Conservation (phyloP, 495 filamentous ascomycete genomes). For the Aspergillus sparsus region DNA sequence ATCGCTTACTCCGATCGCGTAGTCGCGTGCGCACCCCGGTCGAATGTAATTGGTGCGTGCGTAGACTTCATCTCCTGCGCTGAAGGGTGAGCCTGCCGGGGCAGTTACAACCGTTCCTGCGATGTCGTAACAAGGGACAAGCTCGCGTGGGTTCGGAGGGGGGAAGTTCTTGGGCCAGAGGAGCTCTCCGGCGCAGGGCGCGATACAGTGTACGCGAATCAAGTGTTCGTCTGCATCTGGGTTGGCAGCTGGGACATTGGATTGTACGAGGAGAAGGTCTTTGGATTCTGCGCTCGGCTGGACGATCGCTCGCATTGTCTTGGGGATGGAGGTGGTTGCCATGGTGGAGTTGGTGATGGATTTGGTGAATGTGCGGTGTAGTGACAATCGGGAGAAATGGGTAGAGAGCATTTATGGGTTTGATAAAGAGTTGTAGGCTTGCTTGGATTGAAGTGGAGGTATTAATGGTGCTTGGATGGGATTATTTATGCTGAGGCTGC, state of each 20-base stretch:
- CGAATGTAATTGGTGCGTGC: slow-evolving; percentile 43
- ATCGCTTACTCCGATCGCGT: slow-evolving; percentile 44
- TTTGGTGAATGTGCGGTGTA: neutral
- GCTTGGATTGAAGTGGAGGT: neutral
- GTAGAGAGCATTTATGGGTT: neutral
- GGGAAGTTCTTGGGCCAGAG: slow-evolving; percentile 52
- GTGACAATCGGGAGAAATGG: neutral
- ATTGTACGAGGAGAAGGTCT: slow-evolving; percentile 11
- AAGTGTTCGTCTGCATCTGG: slow-evolving; percentile 43
- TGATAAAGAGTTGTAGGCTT: neutral
- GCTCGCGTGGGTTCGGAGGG: slow-evolving; percentile 29
- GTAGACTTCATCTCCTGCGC: slow-evolving; percentile 51
- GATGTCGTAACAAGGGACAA: slow-evolving; percentile 55
- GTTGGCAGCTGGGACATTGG: slow-evolving; percentile 29
- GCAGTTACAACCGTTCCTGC: slow-evolving; percentile 48
- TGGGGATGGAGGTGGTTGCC: slow-evolving; percentile 2
- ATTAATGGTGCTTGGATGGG: neutral
- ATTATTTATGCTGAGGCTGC: neutral
- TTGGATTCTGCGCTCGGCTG: slow-evolving; percentile 15
- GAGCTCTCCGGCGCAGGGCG: slow-evolving; percentile 57
- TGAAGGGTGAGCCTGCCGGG: slow-evolving; percentile 46
- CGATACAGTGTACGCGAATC: slow-evolving; percentile 50
- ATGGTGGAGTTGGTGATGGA: neutral
- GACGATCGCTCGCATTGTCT: slow-evolving; percentile 5
- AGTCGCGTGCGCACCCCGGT: slow-evolving; percentile 46